phyloP scores from a whole-genome alignment of 768 basidiomycete species.

The Paxillus involutus region DNA sequence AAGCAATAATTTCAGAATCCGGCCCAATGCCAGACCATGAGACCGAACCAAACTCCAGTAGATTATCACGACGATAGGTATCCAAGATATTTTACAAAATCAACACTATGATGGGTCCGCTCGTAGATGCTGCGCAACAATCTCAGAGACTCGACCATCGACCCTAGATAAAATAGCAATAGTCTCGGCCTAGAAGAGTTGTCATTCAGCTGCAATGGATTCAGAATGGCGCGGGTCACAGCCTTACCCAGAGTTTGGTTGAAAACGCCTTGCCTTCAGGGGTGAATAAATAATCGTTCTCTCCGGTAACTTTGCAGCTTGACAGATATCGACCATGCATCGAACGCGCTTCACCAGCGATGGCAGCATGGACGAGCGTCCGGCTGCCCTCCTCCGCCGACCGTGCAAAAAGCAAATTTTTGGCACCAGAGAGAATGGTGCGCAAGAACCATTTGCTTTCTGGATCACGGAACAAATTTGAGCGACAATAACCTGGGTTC shows the following conservation, averaged over 20 bases:
- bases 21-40: no score
- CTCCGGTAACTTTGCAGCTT: constrained; percentile 23
- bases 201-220: background rate
- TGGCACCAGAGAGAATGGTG: background rate
- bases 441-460: constrained; percentile 1
- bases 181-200: constrained; percentile 20
- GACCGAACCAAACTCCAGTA: no score
- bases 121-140: constrained; percentile 14
- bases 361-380: constrained; percentile 33
- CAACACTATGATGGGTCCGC: background rate
- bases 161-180: constrained; percentile 16
- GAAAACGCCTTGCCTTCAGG: constrained; percentile 29
- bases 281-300: constrained; percentile 29
- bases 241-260: constrained; percentile 33
- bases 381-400: constrained; percentile 35
- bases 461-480: constrained; percentile 22
- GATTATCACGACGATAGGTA: background rate
- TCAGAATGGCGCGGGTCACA: background rate
- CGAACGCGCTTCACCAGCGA: constrained; percentile 22
- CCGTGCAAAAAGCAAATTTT: constrained; percentile 18
- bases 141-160: constrained; percentile 20
- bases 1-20: no score
- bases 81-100: background rate
- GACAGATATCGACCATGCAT: constrained; percentile 34
- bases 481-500: constrained; percentile 36